Evolutionary conservation across 2,329 filamentous ascomycete genomes (phyloP).

Genomic region (Zalaria sp.): DNA sequence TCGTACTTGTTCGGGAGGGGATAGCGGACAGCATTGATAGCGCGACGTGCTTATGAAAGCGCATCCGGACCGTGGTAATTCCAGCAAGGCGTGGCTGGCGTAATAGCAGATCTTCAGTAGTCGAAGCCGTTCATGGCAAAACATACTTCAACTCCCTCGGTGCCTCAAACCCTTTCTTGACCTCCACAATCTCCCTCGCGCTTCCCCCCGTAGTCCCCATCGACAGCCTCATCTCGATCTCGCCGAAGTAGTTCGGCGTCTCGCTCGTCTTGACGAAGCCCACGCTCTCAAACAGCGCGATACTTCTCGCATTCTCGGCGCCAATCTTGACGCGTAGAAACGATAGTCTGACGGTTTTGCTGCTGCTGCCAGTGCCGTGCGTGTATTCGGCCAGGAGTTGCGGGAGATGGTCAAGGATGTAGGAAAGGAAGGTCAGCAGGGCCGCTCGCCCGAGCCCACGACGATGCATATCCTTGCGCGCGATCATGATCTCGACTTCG

Average conservation of each 20-base stretch:
- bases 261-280: constrained; percentile 39
- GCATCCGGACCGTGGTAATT: too few species aligned
- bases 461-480: constrained; percentile 40
- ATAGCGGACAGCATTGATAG: too few species aligned
- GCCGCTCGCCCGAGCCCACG: constrained; percentile 52
- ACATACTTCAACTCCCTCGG: background rate
- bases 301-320: constrained; percentile 39
- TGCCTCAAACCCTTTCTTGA: background rate
- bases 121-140: background rate
- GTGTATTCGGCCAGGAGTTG: constrained; percentile 45
- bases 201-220: background rate
- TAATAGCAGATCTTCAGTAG: too few species aligned
- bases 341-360: constrained; percentile 15
- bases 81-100: too few species aligned
- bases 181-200: background rate
- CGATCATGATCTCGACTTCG: constrained; percentile 83
- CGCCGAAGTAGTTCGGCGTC: constrained; percentile 51
- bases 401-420: constrained; percentile 41
- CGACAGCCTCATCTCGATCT: constrained; percentile 42
- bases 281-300: constrained; percentile 45
- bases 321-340: constrained; percentile 50
- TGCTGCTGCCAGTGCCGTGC: constrained; percentile 7
- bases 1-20: too few species aligned
- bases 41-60: too few species aligned
- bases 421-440: constrained; percentile 54